Evolutionary conservation across 352 stramenopile species (phyloP).

Genomic region (Globisporangium heterothallicum): DNA sequence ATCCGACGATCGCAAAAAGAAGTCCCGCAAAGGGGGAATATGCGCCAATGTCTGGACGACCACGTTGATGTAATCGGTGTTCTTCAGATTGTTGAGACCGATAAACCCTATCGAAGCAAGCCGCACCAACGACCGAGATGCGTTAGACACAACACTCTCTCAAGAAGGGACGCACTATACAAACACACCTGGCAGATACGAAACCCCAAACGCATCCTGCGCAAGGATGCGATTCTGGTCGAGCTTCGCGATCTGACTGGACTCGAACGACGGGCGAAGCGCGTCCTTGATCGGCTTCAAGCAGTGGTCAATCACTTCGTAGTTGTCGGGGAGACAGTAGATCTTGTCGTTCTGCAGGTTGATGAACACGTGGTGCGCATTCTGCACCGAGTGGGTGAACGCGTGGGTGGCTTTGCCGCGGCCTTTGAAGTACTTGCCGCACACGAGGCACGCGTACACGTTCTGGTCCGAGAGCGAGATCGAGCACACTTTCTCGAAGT

Average conservation of each 20-base stretch:
- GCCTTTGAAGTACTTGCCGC: conserved; percentile 98
- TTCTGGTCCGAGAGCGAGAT: conserved; percentile 95
- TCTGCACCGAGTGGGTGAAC: conserved; percentile 96
- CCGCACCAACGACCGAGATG: background rate
- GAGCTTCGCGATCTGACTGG: conserved; percentile 74
- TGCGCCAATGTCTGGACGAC: conserved; percentile 95
- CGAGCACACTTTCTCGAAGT: conserved; percentile 98
- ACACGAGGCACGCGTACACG: conserved; percentile 98
- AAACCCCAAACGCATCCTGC: conserved; percentile 93
- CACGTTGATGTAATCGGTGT: conserved; percentile 98
- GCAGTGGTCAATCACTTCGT: conserved; percentile 96
- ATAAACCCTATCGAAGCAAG: conserved; percentile 96
- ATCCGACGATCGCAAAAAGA: conserved; percentile 84
- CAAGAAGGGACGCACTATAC: background rate
- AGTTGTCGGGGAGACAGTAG: conserved; percentile 98
- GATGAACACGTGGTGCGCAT: conserved; percentile 97
- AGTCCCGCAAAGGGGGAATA: conserved; percentile 93
- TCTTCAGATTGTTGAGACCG: conserved; percentile 97
- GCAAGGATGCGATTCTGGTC: conserved; percentile 90
- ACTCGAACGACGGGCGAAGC: conserved; percentile 89
- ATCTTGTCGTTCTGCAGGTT: conserved; percentile 94
- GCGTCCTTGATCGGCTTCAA: conserved; percentile 94
- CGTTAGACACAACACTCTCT: background rate
- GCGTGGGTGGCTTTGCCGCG: conserved; percentile 89
- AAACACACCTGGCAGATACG: conserved; percentile 89